Base-by-base conservation (phyloP, 768 basidiomycete genomes). In the Sarcodon sp. region DNA sequence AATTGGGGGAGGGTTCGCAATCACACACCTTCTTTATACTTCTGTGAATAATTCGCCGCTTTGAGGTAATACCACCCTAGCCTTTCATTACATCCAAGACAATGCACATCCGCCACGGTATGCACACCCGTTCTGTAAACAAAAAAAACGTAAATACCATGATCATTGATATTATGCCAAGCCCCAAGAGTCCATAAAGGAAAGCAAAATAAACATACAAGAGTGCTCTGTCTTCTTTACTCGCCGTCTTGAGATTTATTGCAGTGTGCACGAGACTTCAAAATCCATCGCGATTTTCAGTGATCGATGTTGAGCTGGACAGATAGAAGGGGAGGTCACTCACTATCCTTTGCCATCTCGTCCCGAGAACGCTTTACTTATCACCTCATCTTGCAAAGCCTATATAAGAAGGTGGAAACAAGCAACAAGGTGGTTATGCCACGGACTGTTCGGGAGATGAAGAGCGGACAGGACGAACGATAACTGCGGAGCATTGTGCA, bases 11-110 rank as follows among this genome's bases (percentile, higher is more conserved):
- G 10, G 12, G 7, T 4, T 41, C 16, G 12, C 7, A 46, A 18
- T 5, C 7, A 32, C 72, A 35, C 33, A 77, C 87, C 82, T 75
- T 90, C 87, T 62, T 89, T 90, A 59, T 90, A 89, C 59, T 83
- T 87, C 73, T 90, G 87, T 3, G 76, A 71, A 35, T 68, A 66
- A 53, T 89, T 83, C 0, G 80, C 73, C 10, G 87, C 85, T 58
- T 81, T 83, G 61, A 85, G 77, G 55, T 90, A 90, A 57, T 70
- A 87, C 87, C 87, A 90, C 1, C 87, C 87, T 4, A 89, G 49
- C 34, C 83, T 72, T 12, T 84, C 84, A 49, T 81, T 79, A 63
- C 87, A 90, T 0, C 84, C 85, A 33, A 84, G 46, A 57, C 87
- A 90, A 59, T 76, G 88, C 1, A 80, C 75, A 58, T 90, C 87